A percentile compares a stretch with the other conserved stretches of the same genome.
Conservation (phyloP, 768 basidiomycete genomes). For the Lactarius sanguifluus region DNA sequence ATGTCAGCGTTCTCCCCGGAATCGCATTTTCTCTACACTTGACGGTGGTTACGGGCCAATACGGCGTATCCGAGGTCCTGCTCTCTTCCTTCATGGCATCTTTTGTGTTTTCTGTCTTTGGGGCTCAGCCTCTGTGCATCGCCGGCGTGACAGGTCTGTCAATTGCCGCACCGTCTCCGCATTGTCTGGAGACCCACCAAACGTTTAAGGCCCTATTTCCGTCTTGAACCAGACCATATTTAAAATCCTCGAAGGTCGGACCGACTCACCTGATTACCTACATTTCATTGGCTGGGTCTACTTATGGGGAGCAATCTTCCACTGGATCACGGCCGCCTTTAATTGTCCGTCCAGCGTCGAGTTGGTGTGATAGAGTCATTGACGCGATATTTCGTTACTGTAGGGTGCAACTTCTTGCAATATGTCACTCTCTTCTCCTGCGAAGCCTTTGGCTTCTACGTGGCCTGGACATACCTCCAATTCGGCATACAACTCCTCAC, state of each 20-base stretch:
- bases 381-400: not conserved
- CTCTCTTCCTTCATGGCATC: conserved; percentile 86
- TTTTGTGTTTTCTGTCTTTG: conserved; percentile 81
- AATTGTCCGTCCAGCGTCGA: conserved; percentile 51
- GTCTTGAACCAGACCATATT: conserved; percentile 91
- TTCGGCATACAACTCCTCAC: conserved; percentile 86
- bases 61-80: conserved; percentile 87
- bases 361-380: conserved; percentile 26
- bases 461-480: conserved; percentile 86
- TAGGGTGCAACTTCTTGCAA: conserved; percentile 80
- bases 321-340: conserved; percentile 76
- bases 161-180: not conserved
- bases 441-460: conserved; percentile 92
- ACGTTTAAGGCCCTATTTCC: conserved; percentile 72
- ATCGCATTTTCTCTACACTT: conserved; percentile 91
- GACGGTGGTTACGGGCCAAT: conserved; percentile 86
- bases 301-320: conserved; percentile 82
- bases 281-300: conserved; percentile 94
- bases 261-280: conserved; percentile 69
- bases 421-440: conserved; percentile 90
- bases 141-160: conserved; percentile 80
- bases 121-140: conserved; percentile 89
- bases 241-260: conserved; percentile 59
- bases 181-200: not conserved
- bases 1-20: conserved; percentile 72